Evolutionary conservation across 2,329 filamentous ascomycete genomes (phyloP), one percentile per base, ranked within the genome.

Genomic region (Fusarium marasasianum): DNA sequence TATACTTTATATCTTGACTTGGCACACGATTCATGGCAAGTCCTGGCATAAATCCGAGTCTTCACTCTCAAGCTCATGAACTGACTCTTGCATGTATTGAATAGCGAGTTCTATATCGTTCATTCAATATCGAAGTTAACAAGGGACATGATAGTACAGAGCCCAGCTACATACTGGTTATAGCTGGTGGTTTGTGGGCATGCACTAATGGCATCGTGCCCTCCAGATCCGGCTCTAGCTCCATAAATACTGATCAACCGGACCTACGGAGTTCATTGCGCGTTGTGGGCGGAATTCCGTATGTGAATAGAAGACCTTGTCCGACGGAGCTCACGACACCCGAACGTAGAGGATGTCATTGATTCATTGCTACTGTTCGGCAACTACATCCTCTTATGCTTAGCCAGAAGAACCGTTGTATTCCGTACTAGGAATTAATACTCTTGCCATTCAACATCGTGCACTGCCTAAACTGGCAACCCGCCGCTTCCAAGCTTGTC

Each of bases 401-500:
- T 15, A 6, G 24, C 8, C 18, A 20, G 5, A 9, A 13, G 20
- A 12, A 45, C 24, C 8, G 9, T 29, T 22, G 6, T 10, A 0
- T 15, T 15, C 13, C 24, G 24, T 20, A 20, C 4, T 8, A 15
- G 4, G 6, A 47, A 15, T 22, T 6, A 29, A 22, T 35, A 8
- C 33, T 15, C 3, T 35, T 1, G 33, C 14, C 14, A 15, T 15
- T 15, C 6, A 47, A 11, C 26, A 15, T 29, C 1, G 18, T 11
- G 13, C 7, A 48, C 13, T 29, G 0, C 9, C 45, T 22, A 11
- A 3, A 5, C 18, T 29, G 2, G 45, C 26, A n/a, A 6, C 9
- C 5, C 14, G 14, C 11, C 11, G 2, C 15, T 15, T 26, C 2
- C 8, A 8, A 26, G 4, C 10, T 13, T 37, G 1, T 37, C 6